Evolutionary conservation across 371 early-diverging fungal genomes (phyloP).

Genomic region (Cokeromyces recurvatus): DNA sequence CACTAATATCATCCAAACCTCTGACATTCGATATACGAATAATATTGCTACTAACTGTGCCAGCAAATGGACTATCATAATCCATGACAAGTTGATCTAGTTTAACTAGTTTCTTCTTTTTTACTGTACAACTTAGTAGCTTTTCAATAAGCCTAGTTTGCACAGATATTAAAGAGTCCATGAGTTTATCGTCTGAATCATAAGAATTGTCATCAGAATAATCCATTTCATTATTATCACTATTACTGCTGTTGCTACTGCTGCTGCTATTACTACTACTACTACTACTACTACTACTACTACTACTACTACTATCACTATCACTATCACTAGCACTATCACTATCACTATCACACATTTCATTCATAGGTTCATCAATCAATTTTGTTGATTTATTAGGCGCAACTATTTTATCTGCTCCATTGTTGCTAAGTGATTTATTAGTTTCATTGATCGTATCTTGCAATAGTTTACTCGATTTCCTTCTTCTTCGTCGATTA

Average conservation of each 20-base stretch:
- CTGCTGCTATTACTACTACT: neutral
- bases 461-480: neutral
- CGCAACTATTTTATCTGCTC: too few species aligned
- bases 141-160: slow-evolving; percentile 5
- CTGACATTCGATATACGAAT: neutral
- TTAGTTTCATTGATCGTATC: slow-evolving; percentile 6
- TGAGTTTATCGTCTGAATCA: neutral
- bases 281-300: neutral
- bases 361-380: too few species aligned
- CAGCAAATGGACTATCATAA: slow-evolving; percentile 29
- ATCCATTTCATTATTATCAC: neutral
- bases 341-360: too few species aligned
- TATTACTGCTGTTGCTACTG: neutral
- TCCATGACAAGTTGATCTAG: slow-evolving; percentile 13
- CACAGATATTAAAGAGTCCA: neutral
- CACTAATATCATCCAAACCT: slow-evolving; percentile 6
- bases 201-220: neutral
- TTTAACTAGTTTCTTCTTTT: neutral
- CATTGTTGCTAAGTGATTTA: slow-evolving; percentile 2
- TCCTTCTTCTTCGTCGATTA: slow-evolving; percentile 4
- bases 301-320: neutral
- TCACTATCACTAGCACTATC: slow-evolving; percentile 3
- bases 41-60: slow-evolving; percentile 8
- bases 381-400: neutral
- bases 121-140: neutral